Evolutionary conservation across 2,329 filamentous ascomycete species (phyloP).

Genomic region (Aschersonia sp.): DNA sequence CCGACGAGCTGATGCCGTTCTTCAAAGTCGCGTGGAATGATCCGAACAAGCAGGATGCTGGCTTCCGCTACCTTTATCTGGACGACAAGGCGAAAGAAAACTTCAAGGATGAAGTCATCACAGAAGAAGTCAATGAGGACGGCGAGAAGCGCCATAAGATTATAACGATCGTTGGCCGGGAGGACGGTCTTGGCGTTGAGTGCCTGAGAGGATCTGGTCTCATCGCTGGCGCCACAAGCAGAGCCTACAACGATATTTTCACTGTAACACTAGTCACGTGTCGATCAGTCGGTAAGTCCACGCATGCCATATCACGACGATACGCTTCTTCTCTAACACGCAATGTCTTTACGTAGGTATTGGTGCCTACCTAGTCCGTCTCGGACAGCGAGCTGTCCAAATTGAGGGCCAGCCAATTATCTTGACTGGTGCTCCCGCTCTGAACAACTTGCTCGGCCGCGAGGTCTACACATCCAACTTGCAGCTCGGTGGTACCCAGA

Average conservation of each 20-base stretch:
- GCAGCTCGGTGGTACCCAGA: constrained; percentile 98
- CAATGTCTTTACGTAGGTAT: constrained; percentile 44
- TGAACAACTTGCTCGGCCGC: constrained; percentile 95
- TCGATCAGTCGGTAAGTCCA: constrained; percentile 70
- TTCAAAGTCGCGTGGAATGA: constrained; percentile 98
- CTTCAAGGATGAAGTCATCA: constrained; percentile 63
- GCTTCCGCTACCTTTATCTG: constrained; percentile 96
- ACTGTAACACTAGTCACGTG: constrained; percentile 96
- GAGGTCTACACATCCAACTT: constrained; percentile 99
- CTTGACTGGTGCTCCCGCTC: constrained; percentile 86
- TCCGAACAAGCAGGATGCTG: constrained; percentile 59
- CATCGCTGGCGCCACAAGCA: constrained; percentile 92
- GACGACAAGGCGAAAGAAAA: constrained; percentile 73
- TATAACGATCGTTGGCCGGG: constrained; percentile 78
- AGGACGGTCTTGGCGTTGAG: constrained; percentile 95
- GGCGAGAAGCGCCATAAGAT: constrained; percentile 91
- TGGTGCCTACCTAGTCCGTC: constrained; percentile 94
- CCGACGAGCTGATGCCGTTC: constrained; percentile 90
- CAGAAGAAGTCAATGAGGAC: constrained; percentile 71
- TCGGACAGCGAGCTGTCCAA: constrained; percentile 95
- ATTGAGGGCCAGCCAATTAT: constrained; percentile 99
- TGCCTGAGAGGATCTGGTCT: constrained; percentile 93
- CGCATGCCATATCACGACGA: too few species aligned
- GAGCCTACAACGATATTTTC: constrained; percentile 97
- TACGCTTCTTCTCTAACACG: not conserved